Percentiles rank a stretch among this genome's conserved stretches.
phyloP scores from a whole-genome alignment of 1,139 yeast species.

The Kurtzmaniella quercitrusa region DNA sequence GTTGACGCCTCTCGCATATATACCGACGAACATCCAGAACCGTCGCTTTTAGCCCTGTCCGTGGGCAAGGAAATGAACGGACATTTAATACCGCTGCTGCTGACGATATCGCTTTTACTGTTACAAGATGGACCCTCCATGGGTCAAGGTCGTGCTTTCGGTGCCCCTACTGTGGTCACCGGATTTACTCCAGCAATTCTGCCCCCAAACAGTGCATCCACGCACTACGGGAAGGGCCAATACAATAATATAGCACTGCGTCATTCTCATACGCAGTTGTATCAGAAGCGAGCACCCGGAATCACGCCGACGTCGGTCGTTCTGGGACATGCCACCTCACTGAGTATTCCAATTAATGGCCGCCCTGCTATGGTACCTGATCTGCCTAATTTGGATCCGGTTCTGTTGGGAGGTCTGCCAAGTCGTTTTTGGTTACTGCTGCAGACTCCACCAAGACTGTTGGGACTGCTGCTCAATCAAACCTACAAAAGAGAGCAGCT shows the following conservation, averaged over 20 bases:
- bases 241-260: slow-evolving; percentile 6
- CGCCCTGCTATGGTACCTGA: slow-evolving; percentile 32
- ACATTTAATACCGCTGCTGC: slow-evolving; percentile 48
- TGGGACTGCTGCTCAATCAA: slow-evolving; percentile 7
- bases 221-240: slow-evolving; percentile 2
- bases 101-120: slow-evolving; percentile 50
- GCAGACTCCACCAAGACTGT: slow-evolving; percentile 45
- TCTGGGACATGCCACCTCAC: slow-evolving; percentile 16
- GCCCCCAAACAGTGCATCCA: slow-evolving; percentile 4
- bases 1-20: slow-evolving; percentile 1
- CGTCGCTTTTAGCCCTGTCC: slow-evolving; percentile 50
- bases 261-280: slow-evolving; percentile 7
- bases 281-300: slow-evolving; percentile 6
- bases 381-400: slow-evolving; percentile 50
- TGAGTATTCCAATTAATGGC: slow-evolving; percentile 26
- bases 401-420: slow-evolving; percentile 53
- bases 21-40: slow-evolving; percentile 47
- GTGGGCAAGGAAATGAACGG: slow-evolving; percentile 52
- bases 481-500: neutral
- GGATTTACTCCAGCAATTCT: slow-evolving; percentile 4
- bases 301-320: slow-evolving; percentile 3
- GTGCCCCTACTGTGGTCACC: slow-evolving; percentile 3
- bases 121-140: slow-evolving; percentile 22
- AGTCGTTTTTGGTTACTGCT: slow-evolving; percentile 51
- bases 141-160: slow-evolving; percentile 2